phyloP scores from a whole-genome alignment of 176 grass and related monocot species.

The Oryza brachyantha region DNA sequence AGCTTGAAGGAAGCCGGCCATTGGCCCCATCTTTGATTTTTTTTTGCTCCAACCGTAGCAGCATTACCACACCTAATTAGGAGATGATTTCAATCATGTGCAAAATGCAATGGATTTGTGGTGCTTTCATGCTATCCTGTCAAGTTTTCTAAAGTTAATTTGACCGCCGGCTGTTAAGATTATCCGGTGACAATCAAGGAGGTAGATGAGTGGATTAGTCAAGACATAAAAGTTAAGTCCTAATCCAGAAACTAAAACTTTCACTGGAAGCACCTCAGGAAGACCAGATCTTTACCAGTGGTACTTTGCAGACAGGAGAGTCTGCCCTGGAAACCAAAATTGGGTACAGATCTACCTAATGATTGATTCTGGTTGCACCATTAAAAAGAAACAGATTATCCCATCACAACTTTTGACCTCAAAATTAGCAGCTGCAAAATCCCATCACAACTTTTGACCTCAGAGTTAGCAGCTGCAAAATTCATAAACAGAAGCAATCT shows the following conservation, averaged over 20 bases:
- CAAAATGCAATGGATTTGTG: neutral
- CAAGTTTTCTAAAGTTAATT: neutral
- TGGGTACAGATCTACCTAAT: neutral
- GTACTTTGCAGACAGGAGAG: neutral
- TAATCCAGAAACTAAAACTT: neutral
- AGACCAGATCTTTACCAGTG: neutral
- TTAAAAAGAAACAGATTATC: neutral
- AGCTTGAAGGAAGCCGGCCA: neutral
- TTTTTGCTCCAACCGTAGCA: neutral
- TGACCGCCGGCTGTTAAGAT: neutral
- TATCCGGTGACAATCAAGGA: neutral
- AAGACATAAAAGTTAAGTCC: neutral
- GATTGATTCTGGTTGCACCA: neutral
- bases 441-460: neutral
- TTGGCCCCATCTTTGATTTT: neutral
- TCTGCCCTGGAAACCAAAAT: neutral
- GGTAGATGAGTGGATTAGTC: neutral
- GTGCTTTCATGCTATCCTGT: neutral
- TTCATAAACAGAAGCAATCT: neutral
- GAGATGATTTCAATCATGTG: neutral
- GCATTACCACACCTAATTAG: neutral
- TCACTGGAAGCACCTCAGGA: neutral
- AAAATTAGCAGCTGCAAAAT: neutral
- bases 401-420: neutral
- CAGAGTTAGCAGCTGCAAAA: neutral